Conservation (phyloP, 2,329 filamentous ascomycete species). For the Fusarium burgessii region DNA sequence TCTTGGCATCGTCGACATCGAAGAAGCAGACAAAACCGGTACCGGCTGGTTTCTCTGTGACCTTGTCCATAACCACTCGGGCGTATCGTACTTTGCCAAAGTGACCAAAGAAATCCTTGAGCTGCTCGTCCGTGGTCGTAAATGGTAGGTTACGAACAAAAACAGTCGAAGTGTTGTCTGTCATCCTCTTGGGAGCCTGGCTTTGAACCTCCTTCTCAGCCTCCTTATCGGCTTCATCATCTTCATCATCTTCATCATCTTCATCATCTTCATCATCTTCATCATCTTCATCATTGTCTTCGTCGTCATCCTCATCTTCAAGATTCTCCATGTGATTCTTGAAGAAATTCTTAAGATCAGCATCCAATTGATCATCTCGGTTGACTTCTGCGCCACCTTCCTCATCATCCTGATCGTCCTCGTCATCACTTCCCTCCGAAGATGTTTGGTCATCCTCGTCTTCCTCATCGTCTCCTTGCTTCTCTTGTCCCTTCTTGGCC, state of each 20-base stretch:
- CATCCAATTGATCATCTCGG: slow-evolving; percentile 57
- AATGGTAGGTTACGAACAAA: slow-evolving; percentile 97
- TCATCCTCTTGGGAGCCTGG: slow-evolving; percentile 46
- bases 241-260: slow-evolving; percentile 62
- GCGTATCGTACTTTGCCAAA: slow-evolving; percentile 94
- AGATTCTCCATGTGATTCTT: slow-evolving; percentile 68
- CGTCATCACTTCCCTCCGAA: slow-evolving; percentile 38
- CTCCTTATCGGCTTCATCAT: slow-evolving; percentile 57
- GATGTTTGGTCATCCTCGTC: slow-evolving; percentile 52
- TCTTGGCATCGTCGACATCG: slow-evolving; percentile 77
- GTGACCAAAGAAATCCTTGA: slow-evolving; percentile 86
- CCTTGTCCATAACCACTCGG: slow-evolving; percentile 87
- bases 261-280: slow-evolving; percentile 58
- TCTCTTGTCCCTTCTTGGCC: slow-evolving; percentile 51
- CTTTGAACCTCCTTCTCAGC: slow-evolving; percentile 56
- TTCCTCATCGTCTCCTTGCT: slow-evolving; percentile 55
- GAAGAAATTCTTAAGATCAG: slow-evolving; percentile 67
- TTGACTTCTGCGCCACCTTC: slow-evolving; percentile 50
- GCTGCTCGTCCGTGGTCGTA: slow-evolving; percentile 81
- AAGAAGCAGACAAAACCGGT: slow-evolving; percentile 97
- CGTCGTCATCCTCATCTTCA: slow-evolving; percentile 65
- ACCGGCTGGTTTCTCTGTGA: slow-evolving; percentile 87
- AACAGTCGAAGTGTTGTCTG: slow-evolving; percentile 78
- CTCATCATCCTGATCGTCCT: slow-evolving; percentile 44
- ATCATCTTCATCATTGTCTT: slow-evolving; percentile 59